phyloP scores from a whole-genome alignment of 192 early-diverging fungal genomes.

The Podila verticillata region DNA sequence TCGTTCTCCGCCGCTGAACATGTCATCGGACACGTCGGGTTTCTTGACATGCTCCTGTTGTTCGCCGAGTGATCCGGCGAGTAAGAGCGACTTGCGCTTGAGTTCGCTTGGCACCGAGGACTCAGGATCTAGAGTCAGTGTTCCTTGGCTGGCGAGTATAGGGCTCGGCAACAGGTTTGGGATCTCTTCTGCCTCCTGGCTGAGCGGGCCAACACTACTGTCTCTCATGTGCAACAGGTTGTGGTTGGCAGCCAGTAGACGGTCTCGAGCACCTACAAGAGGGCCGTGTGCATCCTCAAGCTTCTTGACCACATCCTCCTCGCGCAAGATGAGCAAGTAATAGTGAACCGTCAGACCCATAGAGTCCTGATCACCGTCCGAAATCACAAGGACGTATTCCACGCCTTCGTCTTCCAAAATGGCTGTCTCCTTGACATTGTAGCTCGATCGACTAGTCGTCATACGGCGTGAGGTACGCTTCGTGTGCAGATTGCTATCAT shows the following conservation, averaged over 20 bases:
- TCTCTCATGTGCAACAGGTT: constrained; percentile 5
- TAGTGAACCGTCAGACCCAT: constrained; percentile 45
- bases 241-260: constrained; percentile 27
- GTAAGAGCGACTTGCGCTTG: background rate
- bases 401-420: constrained; percentile 43
- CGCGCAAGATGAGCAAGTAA: constrained; percentile 35
- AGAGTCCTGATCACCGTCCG: constrained; percentile 34
- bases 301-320: constrained; percentile 48
- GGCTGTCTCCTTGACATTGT: constrained; percentile 24
- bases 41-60: background rate
- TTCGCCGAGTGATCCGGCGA: background rate
- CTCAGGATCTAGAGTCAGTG: background rate
- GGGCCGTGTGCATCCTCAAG: constrained; percentile 48
- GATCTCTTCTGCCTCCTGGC: background rate
- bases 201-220: background rate
- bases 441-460: constrained; percentile 31
- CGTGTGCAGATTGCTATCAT: constrained; percentile 34
- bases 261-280: constrained; percentile 24
- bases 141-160: background rate
- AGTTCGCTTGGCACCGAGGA: background rate
- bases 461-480: constrained; percentile 25
- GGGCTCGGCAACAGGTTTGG: background rate
- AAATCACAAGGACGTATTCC: constrained; percentile 40
- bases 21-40: background rate
- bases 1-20: constrained; percentile 11